These are phyloP conservation scores for Neurospora discreta DNA, from an alignment of 495 filamentous ascomycete genomes.

Conservation along the genomic window DNA sequence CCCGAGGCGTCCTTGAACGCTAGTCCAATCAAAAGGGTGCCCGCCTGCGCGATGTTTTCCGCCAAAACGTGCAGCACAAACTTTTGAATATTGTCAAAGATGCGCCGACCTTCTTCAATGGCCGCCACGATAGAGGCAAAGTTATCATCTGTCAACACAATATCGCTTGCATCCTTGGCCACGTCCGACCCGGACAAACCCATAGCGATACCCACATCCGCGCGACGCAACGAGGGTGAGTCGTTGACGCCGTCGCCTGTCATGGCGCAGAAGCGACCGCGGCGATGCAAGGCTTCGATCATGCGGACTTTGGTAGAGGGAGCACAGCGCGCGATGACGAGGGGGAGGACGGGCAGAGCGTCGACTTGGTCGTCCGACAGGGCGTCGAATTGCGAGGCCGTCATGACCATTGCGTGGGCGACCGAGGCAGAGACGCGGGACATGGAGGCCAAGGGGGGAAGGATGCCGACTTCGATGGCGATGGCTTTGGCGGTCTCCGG, in stretches of 20 bases:
- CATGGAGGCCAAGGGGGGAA: constrained; percentile 40
- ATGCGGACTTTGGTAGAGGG: constrained; percentile 57
- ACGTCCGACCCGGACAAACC: constrained; percentile 75
- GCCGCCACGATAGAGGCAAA: constrained; percentile 67
- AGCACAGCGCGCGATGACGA: constrained; percentile 54
- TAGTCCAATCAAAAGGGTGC: constrained; percentile 56
- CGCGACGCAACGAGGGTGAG: constrained; percentile 60
- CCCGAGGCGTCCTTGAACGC: constrained; percentile 54
- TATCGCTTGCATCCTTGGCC: constrained; percentile 75
- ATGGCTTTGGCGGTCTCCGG: constrained; percentile 65
- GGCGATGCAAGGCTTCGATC: constrained; percentile 56
- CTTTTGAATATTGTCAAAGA: constrained; percentile 78
- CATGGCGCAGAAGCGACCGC: constrained; percentile 47
- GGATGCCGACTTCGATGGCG: constrained; percentile 63
- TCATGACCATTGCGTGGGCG: constrained; percentile 47
- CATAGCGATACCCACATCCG: constrained; percentile 83
- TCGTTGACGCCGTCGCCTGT: constrained; percentile 80
- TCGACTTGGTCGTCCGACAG: constrained; percentile 48
- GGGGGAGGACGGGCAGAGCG: constrained; percentile 44
- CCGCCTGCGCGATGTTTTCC: constrained; percentile 67
- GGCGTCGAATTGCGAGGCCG: constrained; percentile 50
- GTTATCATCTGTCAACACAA: constrained; percentile 81
- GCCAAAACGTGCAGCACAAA: constrained; percentile 65
- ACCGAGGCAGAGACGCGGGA: constrained; percentile 38
- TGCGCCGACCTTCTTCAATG: constrained; percentile 60